Percentiles rank a stretch among this genome's conserved stretches.
phyloP scores from a whole-genome alignment of 768 basidiomycete genomes.

The Mycena epipterygia region DNA sequence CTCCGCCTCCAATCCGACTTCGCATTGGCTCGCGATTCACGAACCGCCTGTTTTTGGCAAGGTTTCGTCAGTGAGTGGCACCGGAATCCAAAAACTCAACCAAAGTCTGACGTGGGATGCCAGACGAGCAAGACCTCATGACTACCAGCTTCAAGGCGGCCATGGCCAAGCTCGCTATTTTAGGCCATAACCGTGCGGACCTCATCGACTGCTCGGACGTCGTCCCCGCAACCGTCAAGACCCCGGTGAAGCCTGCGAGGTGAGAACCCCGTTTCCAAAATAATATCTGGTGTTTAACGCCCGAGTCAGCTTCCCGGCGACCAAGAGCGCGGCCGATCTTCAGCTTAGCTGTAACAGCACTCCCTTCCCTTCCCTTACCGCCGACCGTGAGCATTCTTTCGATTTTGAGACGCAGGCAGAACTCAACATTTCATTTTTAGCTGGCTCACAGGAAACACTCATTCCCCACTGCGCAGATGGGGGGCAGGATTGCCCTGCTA shows the following conservation, averaged over 20 bases:
- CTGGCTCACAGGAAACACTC: no score
- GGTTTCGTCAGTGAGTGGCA: conserved; percentile 27
- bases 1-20: conserved; percentile 57
- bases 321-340: conserved; percentile 7
- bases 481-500: no score
- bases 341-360: no score
- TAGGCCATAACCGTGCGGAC: conserved; percentile 1
- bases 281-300: not conserved
- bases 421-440: no score
- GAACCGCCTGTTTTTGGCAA: conserved; percentile 42
- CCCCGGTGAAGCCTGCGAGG: conserved; percentile 2
- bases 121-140: conserved; percentile 9
- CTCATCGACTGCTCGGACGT: conserved; percentile 16
- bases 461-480: no score
- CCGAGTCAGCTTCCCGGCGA: conserved; percentile 13
- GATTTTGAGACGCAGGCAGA: no score
- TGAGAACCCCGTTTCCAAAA: not conserved
- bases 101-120: no score
- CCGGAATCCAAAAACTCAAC: no score
- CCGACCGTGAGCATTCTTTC: no score
- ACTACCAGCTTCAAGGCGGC: not conserved
- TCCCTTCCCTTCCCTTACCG: no score
- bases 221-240: conserved; percentile 1
- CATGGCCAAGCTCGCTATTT: conserved; percentile 15
- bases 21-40: conserved; percentile 37